Conservation (phyloP, 1,284 basidiomycete genomes). For the Boletus sp. region DNA sequence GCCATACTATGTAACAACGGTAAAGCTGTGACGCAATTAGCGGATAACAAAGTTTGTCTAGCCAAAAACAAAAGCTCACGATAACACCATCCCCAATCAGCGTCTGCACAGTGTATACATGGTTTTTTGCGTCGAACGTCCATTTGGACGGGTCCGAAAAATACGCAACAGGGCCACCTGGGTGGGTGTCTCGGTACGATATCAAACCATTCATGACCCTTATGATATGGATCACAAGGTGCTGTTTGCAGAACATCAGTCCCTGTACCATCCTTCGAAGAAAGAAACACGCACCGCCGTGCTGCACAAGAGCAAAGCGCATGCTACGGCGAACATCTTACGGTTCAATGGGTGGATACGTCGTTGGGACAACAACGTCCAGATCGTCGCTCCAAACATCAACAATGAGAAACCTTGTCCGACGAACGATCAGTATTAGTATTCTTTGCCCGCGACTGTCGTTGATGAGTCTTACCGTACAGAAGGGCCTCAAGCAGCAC, state of each 20-base stretch:
- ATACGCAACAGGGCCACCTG: constrained; percentile 4
- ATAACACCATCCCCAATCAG: constrained; percentile 34
- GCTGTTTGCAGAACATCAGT: constrained; percentile 11
- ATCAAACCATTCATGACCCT: constrained; percentile 13
- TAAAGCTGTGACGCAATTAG: constrained; percentile 19
- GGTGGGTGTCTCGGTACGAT: neutral
- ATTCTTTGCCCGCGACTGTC: neutral
- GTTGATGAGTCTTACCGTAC: neutral
- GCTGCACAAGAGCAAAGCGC: constrained; percentile 1
- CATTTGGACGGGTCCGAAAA: constrained; percentile 1
- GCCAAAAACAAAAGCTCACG: constrained; percentile 17
- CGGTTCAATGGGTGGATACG: neutral
- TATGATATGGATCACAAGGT: constrained; percentile 20
- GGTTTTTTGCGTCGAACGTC: constrained; percentile 1
- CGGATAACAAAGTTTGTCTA: too few species aligned
- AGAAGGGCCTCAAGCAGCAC: constrained; percentile 1
- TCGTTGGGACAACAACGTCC: too few species aligned
- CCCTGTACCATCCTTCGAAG: neutral
- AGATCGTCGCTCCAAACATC: constrained; percentile 10
- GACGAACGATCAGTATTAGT: neutral
- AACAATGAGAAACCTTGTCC: constrained; percentile 6
- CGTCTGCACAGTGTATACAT: constrained; percentile 23
- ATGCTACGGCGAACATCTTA: constrained; percentile 6
- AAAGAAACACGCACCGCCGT: constrained; percentile 5
- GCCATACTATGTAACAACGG: constrained; percentile 25